Conservation (phyloP, 1,139 yeast genomes). For the Magnusiomyces suaveolens region DNA sequence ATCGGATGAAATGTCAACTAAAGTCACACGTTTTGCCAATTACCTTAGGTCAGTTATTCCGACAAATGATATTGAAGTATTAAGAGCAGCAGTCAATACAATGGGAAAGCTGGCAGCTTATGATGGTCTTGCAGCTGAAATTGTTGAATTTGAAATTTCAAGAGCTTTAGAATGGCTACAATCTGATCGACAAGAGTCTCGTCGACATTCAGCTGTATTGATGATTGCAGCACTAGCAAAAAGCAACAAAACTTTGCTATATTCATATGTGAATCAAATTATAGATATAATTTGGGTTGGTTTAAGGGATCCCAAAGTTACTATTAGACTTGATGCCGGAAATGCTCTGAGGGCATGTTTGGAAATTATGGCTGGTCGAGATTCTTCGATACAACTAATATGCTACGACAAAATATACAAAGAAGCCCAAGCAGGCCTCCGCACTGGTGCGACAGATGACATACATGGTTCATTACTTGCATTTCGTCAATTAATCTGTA, state of each 20-base stretch:
- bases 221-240: constrained; percentile 76
- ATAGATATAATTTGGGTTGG: constrained; percentile 84
- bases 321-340: constrained; percentile 77
- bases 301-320: constrained; percentile 63
- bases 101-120: constrained; percentile 83
- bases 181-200: constrained; percentile 62
- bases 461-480: constrained; percentile 82
- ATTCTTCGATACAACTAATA: constrained; percentile 53
- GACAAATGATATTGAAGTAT: constrained; percentile 71
- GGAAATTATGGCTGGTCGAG: constrained; percentile 69
- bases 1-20: constrained; percentile 71
- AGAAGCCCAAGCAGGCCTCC: constrained; percentile 36
- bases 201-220: constrained; percentile 85
- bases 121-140: constrained; percentile 83
- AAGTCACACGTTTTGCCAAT: constrained; percentile 83
- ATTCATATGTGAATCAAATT: constrained; percentile 67
- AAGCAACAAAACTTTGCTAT: constrained; percentile 77
- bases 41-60: constrained; percentile 74
- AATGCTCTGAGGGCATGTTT: constrained; percentile 69
- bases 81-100: constrained; percentile 78
- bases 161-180: constrained; percentile 87
- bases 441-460: constrained; percentile 47
- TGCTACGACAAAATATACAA: constrained; percentile 70
- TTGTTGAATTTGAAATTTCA: constrained; percentile 87
- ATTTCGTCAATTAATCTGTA: constrained; percentile 64